Evolutionary conservation across 169 alveolate genomes (phyloP).

Genomic region (Babesia caballi): DNA sequence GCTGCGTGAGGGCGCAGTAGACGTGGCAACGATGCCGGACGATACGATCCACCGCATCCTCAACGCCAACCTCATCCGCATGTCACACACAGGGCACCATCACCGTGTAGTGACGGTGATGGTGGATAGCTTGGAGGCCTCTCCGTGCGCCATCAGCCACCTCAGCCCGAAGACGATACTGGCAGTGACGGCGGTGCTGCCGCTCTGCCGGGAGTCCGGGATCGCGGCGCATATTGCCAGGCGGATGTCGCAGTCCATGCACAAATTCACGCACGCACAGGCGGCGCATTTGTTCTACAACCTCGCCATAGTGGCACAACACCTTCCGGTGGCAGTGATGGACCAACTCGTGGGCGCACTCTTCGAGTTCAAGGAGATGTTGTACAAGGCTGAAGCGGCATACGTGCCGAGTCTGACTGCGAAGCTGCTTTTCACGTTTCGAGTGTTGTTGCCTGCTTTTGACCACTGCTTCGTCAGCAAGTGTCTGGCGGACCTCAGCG

Average conservation of each 20-base stretch:
- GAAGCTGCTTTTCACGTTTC: slow-evolving; percentile 28
- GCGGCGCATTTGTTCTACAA: slow-evolving; percentile 41
- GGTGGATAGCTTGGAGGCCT: not conserved
- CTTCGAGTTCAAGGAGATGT: slow-evolving; percentile 37
- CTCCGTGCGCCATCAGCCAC: slow-evolving; percentile 7
- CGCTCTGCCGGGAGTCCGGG: slow-evolving; percentile 12
- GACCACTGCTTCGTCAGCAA: slow-evolving; percentile 42
- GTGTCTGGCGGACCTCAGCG: slow-evolving; percentile 55
- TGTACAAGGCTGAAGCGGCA: slow-evolving; percentile 24
- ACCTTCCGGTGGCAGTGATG: slow-evolving; percentile 6
- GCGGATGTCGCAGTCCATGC: not conserved
- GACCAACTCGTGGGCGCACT: slow-evolving; percentile 22
- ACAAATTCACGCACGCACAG: slow-evolving; percentile 41
- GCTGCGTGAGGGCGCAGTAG: not conserved
- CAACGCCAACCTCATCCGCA: slow-evolving; percentile 26
- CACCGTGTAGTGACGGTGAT: not conserved
- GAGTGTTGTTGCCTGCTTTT: not conserved
- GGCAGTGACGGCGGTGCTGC: slow-evolving; percentile 32
- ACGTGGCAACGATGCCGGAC: not conserved
- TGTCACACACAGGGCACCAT: slow-evolving; percentile 39
- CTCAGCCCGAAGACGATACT: slow-evolving; percentile 48
- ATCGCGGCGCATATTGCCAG: not conserved
- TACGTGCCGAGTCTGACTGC: slow-evolving; percentile 23
- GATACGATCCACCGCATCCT: slow-evolving; percentile 45
- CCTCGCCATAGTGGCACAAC: slow-evolving; percentile 19